Conservation (phyloP, 805 yeast species). For the Metschnikowia orientalis region DNA sequence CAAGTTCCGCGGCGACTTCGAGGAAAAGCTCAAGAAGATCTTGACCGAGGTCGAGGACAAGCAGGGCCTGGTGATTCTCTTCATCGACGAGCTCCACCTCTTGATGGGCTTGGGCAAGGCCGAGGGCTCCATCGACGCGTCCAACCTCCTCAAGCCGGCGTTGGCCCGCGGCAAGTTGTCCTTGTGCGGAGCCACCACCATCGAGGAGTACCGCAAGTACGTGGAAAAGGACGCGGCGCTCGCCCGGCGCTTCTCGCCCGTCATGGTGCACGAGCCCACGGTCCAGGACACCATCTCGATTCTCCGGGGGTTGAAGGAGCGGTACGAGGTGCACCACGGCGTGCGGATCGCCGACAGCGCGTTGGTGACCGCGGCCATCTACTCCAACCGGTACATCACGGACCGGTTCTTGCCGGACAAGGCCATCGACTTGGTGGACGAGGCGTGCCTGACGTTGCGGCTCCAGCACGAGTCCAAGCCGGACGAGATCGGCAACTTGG, state of each 20-base stretch:
- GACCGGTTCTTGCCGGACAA: constrained; percentile 92
- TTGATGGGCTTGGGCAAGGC: constrained; percentile 87
- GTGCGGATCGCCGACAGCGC: constrained; percentile 92
- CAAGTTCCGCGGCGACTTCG: constrained; percentile 93
- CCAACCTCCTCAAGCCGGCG: constrained; percentile 88
- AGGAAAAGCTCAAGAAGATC: constrained; percentile 77
- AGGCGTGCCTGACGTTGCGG: constrained; percentile 92
- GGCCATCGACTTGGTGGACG: constrained; percentile 95
- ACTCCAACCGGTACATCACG: constrained; percentile 84
- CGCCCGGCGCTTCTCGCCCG: constrained; percentile 91
- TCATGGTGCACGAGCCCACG: constrained; percentile 78
- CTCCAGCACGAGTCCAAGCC: constrained; percentile 97
- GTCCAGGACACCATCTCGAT: constrained; percentile 90
- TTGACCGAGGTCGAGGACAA: constrained; percentile 80
- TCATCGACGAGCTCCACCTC: constrained; percentile 88
- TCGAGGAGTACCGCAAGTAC: constrained; percentile 87
- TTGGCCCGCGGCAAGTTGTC: constrained; percentile 88
- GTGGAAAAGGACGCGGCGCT: constrained; percentile 96
- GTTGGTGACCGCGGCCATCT: constrained; percentile 86
- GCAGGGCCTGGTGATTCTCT: constrained; percentile 70
- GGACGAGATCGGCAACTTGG: constrained; percentile 85
- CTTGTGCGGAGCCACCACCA: constrained; percentile 94
- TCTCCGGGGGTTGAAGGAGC: constrained; percentile 87
- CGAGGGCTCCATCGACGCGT: constrained; percentile 95
- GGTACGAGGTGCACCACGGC: constrained; percentile 96